A percentile compares a stretch with the other conserved stretches of the same genome.
Conservation (phyloP, 495 filamentous ascomycete genomes). For the Aspergillus mulundensis region DNA sequence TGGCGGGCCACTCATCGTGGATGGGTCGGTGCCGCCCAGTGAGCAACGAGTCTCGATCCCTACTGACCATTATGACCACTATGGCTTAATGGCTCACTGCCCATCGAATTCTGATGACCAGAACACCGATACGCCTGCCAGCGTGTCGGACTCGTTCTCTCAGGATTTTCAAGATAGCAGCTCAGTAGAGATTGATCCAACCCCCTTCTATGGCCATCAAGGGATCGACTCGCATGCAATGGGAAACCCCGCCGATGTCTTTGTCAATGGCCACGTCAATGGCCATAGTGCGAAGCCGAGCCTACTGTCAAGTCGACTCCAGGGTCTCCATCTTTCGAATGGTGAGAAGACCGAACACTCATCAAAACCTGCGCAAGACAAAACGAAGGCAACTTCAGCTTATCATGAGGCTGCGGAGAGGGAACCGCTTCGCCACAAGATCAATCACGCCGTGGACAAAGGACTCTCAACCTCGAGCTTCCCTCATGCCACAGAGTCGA, state of each 20-base stretch:
- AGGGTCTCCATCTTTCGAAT: conserved; percentile 38
- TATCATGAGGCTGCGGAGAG: conserved; percentile 24
- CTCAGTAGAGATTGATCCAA: conserved; percentile 36
- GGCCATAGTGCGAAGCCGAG: conserved; percentile 25
- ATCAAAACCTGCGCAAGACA: conserved; percentile 28
- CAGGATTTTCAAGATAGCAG: conserved; percentile 38
- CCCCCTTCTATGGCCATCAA: conserved; percentile 24
- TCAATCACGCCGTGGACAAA: conserved; percentile 32
- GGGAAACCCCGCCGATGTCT: conserved; percentile 14
- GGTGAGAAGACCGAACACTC: conserved; percentile 28
- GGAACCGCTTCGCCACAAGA: conserved; percentile 30
- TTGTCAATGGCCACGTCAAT: conserved; percentile 16
- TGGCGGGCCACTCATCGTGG: conserved; percentile 43
- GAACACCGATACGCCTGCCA: conserved; percentile 39
- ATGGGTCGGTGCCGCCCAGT: conserved; percentile 41
- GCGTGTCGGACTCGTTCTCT: conserved; percentile 40
- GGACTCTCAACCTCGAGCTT: conserved; percentile 12
- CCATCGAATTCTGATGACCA: conserved; percentile 42
- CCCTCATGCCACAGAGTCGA: conserved; percentile 20
- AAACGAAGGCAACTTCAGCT: conserved; percentile 20
- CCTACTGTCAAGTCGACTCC: conserved; percentile 36
- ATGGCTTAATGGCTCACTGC: conserved; percentile 29
- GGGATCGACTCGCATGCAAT: conserved; percentile 26
- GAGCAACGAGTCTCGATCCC: conserved; percentile 27
- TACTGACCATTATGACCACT: conserved; percentile 31